Conservation (phyloP, 2,329 filamentous ascomycete species). For the Nigrospora sphaerica region DNA sequence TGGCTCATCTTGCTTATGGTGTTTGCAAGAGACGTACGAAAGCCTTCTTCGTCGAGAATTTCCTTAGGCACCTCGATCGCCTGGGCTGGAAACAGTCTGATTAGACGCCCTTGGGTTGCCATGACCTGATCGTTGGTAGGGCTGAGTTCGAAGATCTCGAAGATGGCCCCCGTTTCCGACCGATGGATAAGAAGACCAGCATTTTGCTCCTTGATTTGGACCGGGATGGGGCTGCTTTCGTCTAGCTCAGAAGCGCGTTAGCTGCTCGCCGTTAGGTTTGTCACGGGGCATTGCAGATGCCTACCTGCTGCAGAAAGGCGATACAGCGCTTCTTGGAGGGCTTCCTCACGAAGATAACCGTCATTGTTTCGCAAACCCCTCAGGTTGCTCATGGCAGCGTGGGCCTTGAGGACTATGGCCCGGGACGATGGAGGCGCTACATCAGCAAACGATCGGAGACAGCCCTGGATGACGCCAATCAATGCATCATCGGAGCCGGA, state of each 20-base stretch:
- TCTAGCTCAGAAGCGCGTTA: background rate
- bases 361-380: background rate
- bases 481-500: background rate
- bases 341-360: background rate
- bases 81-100: conserved; percentile 18
- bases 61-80: conserved; percentile 7
- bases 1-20: conserved; percentile 20
- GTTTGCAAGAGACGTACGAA: conserved; percentile 13
- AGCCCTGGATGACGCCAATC: background rate
- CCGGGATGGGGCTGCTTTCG: conserved; percentile 6
- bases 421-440: background rate
- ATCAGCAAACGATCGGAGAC: background rate
- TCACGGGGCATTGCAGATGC: background rate
- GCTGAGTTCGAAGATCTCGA: conserved; percentile 22
- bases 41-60: conserved; percentile 5
- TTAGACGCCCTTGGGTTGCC: conserved; percentile 16
- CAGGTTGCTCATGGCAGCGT: background rate
- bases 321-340: background rate
- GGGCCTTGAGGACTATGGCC: background rate
- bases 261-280: background rate
- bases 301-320: background rate
- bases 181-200: conserved; percentile 19
- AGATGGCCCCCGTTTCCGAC: conserved; percentile 2
- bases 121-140: conserved; percentile 14
- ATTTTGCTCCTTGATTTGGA: conserved; percentile 22